A percentile compares a stretch with the other conserved stretches of the same genome.
Conservation (phyloP, 2,329 filamentous ascomycete genomes). For the Penicillium sclerotiorum region DNA sequence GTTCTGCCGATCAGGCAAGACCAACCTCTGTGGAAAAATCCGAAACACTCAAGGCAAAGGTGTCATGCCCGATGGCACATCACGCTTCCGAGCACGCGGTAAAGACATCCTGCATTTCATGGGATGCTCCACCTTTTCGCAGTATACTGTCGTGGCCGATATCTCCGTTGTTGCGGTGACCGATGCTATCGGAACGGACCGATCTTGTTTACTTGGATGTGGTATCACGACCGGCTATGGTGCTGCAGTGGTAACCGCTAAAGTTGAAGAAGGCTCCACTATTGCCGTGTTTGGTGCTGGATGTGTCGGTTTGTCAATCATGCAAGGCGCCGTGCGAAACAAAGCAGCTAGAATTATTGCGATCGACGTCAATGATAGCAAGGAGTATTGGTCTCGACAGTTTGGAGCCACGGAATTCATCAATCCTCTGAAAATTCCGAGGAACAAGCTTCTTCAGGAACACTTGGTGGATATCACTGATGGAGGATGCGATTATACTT, state of each 20-base stretch:
- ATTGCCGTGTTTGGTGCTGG: slow-evolving; percentile 93
- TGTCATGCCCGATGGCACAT: slow-evolving; percentile 95
- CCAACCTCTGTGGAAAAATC: slow-evolving; percentile 98
- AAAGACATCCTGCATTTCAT: slow-evolving; percentile 98
- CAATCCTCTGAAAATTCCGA: slow-evolving; percentile 78
- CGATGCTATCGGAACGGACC: slow-evolving; percentile 88
- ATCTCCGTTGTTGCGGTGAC: slow-evolving; percentile 97
- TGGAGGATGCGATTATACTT: slow-evolving; percentile 97
- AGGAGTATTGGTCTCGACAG: slow-evolving; percentile 90
- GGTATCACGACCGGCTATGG: slow-evolving; percentile 99
- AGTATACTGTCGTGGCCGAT: slow-evolving; percentile 98
- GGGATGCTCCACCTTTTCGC: slow-evolving; percentile 97
- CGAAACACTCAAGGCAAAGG: slow-evolving; percentile 93
- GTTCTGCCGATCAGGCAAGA: slow-evolving; percentile 99
- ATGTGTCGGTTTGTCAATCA: slow-evolving; percentile 91
- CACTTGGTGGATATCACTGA: slow-evolving; percentile 97
- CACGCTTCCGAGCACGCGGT: slow-evolving; percentile 91
- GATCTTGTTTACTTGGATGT: slow-evolving; percentile 92
- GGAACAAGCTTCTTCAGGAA: slow-evolving; percentile 82
- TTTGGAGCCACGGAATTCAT: slow-evolving; percentile 97
- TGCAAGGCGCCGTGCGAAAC: slow-evolving; percentile 88
- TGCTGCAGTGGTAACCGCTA: slow-evolving; percentile 89
- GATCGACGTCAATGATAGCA: slow-evolving; percentile 80
- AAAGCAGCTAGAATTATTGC: slow-evolving; percentile 67
- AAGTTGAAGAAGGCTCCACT: slow-evolving; percentile 85